Evolutionary conservation across 305 asterid genomes (phyloP).

Genomic region (Solanum hybrid): DNA sequence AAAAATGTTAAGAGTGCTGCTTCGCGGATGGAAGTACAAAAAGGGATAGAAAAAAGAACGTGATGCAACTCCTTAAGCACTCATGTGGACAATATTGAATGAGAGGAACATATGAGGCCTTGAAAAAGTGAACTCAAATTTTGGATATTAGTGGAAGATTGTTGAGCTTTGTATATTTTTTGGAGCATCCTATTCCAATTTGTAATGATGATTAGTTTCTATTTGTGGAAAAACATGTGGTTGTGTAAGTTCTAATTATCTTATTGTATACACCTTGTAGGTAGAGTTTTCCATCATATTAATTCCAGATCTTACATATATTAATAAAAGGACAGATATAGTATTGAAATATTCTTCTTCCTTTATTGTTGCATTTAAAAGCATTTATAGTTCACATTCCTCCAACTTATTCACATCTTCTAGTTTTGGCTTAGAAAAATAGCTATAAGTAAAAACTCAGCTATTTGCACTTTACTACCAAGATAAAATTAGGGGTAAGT

Average conservation of each 20-base stretch:
- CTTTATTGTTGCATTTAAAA: not conserved
- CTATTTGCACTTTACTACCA: not conserved
- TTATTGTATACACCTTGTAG: not conserved
- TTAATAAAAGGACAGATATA: not conserved
- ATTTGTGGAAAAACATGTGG: not conserved
- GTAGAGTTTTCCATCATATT: not conserved
- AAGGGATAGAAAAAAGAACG: not conserved
- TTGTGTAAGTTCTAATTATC: not conserved
- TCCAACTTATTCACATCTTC: not conserved
- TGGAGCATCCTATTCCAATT: not conserved
- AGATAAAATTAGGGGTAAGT: not conserved
- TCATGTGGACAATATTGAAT: not conserved
- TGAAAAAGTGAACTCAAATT: not conserved
- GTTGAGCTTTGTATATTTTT: not conserved
- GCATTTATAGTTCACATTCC: not conserved
- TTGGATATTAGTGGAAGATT: not conserved
- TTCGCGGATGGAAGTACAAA: not conserved
- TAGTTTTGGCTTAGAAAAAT: not conserved
- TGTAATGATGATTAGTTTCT: not conserved
- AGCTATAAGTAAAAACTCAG: not conserved
- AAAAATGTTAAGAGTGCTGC: not conserved
- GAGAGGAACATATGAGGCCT: not conserved
- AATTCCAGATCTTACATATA: not conserved
- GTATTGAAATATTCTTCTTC: not conserved
- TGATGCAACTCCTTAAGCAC: not conserved